Conservation (phyloP, 2,329 filamentous ascomycete species). For the Botrytis porri region DNA sequence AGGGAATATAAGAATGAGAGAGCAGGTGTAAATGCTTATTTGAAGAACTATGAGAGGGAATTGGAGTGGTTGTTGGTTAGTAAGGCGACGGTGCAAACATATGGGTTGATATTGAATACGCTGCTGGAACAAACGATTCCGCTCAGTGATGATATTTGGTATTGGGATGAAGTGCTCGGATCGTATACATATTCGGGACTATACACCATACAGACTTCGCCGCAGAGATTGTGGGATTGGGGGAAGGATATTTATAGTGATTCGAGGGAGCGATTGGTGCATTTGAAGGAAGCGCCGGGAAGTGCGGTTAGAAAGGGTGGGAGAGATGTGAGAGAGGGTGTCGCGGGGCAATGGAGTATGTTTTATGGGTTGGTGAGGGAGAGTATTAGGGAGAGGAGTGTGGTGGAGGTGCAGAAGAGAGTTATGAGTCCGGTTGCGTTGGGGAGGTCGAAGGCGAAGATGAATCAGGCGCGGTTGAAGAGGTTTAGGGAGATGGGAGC, state of each 20-base stretch:
- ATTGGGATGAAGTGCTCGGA: slow-evolving; percentile 86
- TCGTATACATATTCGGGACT: slow-evolving; percentile 76
- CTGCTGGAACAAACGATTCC: slow-evolving; percentile 81
- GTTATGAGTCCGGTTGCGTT: slow-evolving; percentile 77
- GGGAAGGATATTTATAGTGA: slow-evolving; percentile 67
- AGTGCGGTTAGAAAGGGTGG: slow-evolving; percentile 29
- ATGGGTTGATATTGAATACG: slow-evolving; percentile 73
- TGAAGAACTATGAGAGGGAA: slow-evolving; percentile 64
- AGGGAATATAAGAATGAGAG: neutral
- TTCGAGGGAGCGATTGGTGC: slow-evolving; percentile 33
- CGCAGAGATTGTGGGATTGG: slow-evolving; percentile 70
- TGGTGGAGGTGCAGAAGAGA: slow-evolving; percentile 66
- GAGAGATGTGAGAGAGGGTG: slow-evolving; percentile 33
- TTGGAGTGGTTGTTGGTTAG: slow-evolving; percentile 87
- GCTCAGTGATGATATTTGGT: slow-evolving; percentile 84
- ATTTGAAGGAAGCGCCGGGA: slow-evolving; percentile 33
- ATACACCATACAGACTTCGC: slow-evolving; percentile 84
- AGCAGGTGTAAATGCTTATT: slow-evolving; percentile 29
- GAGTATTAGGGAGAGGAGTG: slow-evolving; percentile 69
- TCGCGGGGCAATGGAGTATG: slow-evolving; percentile 56
- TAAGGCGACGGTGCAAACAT: slow-evolving; percentile 89
- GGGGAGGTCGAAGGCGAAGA: slow-evolving; percentile 69
- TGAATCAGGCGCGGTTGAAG: slow-evolving; percentile 69
- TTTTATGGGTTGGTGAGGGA: slow-evolving; percentile 81
- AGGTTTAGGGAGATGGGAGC: slow-evolving; percentile 77